Evolutionary conservation across 1,284 basidiomycete species (phyloP).

Genomic region (Anthracocystis walkeri): DNA sequence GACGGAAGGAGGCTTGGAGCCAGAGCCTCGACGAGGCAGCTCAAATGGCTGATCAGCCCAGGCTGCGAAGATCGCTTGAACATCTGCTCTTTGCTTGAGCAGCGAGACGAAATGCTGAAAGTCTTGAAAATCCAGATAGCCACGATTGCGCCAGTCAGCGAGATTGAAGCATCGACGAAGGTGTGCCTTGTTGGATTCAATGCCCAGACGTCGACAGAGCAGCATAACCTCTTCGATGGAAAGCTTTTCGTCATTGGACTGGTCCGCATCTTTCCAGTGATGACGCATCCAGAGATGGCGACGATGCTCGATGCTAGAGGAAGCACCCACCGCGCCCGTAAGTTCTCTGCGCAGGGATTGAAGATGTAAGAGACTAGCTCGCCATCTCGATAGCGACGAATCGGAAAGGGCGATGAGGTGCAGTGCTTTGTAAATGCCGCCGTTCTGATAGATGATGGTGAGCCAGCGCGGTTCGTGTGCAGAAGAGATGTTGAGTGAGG

Average conservation of each 20-base stretch:
- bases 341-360: slow-evolving; percentile 65
- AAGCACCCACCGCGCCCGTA: slow-evolving; percentile 55
- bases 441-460: slow-evolving; percentile 81
- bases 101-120: slow-evolving; percentile 88
- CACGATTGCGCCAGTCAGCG: slow-evolving; percentile 77
- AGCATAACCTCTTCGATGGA: slow-evolving; percentile 80
- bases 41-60: slow-evolving; percentile 43
- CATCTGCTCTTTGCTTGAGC: slow-evolving; percentile 84
- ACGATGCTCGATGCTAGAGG: slow-evolving; percentile 73
- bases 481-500: slow-evolving; percentile 76
- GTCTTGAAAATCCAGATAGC: slow-evolving; percentile 82
- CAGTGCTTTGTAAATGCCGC: slow-evolving; percentile 87
- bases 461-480: slow-evolving; percentile 76
- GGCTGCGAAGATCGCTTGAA: slow-evolving; percentile 73
- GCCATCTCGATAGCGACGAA: slow-evolving; percentile 76
- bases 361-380: slow-evolving; percentile 71
- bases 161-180: slow-evolving; percentile 79
- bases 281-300: slow-evolving; percentile 83
- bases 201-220: slow-evolving; percentile 81
- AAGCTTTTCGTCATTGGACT: slow-evolving; percentile 76
- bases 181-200: slow-evolving; percentile 77
- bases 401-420: slow-evolving; percentile 84
- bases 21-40: slow-evolving; percentile 1
- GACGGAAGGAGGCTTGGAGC: background rate
- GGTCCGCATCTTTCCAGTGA: slow-evolving; percentile 82